phyloP scores from a whole-genome alignment of 2,329 filamentous ascomycete species.

The Chaetomium sp. region DNA sequence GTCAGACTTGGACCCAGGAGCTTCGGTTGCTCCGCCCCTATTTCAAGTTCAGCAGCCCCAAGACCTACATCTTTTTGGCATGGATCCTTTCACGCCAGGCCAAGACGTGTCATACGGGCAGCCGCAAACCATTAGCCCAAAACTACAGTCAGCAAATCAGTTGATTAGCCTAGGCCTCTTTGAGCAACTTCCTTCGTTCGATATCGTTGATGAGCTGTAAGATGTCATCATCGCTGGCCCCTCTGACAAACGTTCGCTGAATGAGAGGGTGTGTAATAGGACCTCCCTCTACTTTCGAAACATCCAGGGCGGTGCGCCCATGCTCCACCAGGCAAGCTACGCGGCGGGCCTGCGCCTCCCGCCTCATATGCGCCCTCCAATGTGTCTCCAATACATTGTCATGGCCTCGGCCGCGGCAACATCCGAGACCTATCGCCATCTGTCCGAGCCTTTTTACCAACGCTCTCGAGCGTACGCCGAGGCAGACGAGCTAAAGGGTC shows the following conservation, averaged over 20 bases:
- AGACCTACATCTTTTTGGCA: background rate
- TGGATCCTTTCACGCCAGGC: background rate
- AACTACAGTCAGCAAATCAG: conserved; percentile 13
- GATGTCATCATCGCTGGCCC: background rate
- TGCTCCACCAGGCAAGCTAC: conserved; percentile 29
- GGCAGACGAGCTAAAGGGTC: conserved; percentile 30
- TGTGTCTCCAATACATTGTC: conserved; percentile 33
- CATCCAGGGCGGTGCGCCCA: conserved; percentile 28
- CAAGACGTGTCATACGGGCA: background rate
- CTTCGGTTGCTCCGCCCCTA: too few species aligned
- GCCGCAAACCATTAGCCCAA: background rate
- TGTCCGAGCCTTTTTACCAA: conserved; percentile 31
- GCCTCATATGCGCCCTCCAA: conserved; percentile 31
- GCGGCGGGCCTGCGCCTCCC: conserved; percentile 25
- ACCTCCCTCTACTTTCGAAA: conserved; percentile 31
- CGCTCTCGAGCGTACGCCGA: conserved; percentile 31
- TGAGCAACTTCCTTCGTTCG: conserved; percentile 38
- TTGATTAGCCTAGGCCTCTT: conserved; percentile 37
- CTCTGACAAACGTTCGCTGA: too few species aligned
- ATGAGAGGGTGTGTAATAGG: background rate
- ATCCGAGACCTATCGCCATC: conserved; percentile 21
- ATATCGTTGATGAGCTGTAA: conserved; percentile 32
- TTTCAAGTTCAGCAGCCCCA: background rate
- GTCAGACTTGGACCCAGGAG: background rate
- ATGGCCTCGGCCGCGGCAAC: conserved; percentile 30